Evolutionary conservation across 306 rosid genomes (phyloP), one percentile per base, ranked within the genome.

Genomic region (Prunus armeniaca): DNA sequence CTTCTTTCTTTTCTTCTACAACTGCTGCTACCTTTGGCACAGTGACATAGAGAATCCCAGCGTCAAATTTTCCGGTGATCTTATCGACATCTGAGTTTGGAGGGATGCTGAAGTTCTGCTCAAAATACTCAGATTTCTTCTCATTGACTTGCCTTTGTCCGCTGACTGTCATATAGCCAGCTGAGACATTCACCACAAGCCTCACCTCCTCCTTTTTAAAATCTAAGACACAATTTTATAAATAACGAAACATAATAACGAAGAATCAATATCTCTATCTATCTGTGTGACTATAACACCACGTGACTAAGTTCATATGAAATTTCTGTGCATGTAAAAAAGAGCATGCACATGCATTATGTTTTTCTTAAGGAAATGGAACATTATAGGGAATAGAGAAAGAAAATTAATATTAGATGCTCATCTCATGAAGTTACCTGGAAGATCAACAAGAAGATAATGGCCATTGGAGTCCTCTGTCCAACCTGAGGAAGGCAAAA

Each of bases 361-460:
- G 9, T 17, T 52, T 52, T 52, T 17, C 57, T 52, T 52, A 52
- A 52, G 19, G 57, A 18, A 52, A 18, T 5, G 57, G n/a, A 52
- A 52, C 20, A 70, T 17, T 12, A 50, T 38, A 38, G 9, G 43
- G 43, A 38, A 7, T 6, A 38, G 43, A 38, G 43, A 38, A 38
- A 38, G 43, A 24, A 49, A 49, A 69, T 55, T 19, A 47, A 49
- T 9, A 72, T 55, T 25, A 13, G 25, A 60, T 60, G 19, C 34
- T 22, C 17, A 11, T 22, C 6, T 22, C 13, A 11, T 60, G 64
- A 20, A 73, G 43, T 38, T 90, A 92, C 96, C 96, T 52, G 92
- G 94, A 75, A 93, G 93, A 86, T 87, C 91, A 62, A 93, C 86
- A 6, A 89, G 46, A 67, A 93, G 93, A 78, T 85, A 85, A 81